Evolutionary conservation across 176 grass and related monocot genomes (phyloP), one percentile per base, ranked within the genome.

Genomic region (sorghum (Sorghum bicolor)): DNA sequence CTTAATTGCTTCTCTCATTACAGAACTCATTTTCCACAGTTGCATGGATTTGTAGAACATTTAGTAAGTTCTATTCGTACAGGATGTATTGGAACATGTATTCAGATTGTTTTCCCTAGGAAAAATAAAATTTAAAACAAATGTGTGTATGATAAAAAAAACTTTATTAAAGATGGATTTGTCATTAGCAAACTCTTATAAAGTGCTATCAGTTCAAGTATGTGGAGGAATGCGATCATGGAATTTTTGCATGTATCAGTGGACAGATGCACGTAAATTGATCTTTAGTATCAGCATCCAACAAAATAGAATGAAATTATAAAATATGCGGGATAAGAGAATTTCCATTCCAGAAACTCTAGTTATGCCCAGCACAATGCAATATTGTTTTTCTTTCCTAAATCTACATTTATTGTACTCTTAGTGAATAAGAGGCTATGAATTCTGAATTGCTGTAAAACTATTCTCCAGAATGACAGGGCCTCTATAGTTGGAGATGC

Each of bases 401-500:
- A 45, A 6, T 58, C 26, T 85, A 62, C 38, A 61, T 60, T 26
- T 68, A 5, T 53, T 85, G 39, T 68, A 80, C 37, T 70, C 75
- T 32, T 67, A 34, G 12, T 79, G 33, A 82, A 70, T 77, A 44
- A 72, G 37, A 65, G 72, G 4, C 39, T 88, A 78, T 60, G 29
- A 72, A 78, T 74, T 84, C 53, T 60, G 36, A 78, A 78, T 74
- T 78, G 16, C 33, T 74, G 38, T 16, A 67, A 67, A 25, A 47
- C 64, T 82, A 10, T 83, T 65, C 34, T 84, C n/a, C 64, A 97
- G 94, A 74, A 74, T 30, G 94, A 97, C 28, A 90, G 90, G 80
- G 94, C 94, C 33, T 97, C 94, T 20, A 87, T 94, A 68, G 94
- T 97, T 47, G 94, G 94, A 74, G 94, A 97, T 78, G 92, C 92